These are phyloP conservation scores for Cladophialophora carrionii DNA, from an alignment of 2,329 filamentous ascomycete genomes.

Conservation along the genomic window DNA sequence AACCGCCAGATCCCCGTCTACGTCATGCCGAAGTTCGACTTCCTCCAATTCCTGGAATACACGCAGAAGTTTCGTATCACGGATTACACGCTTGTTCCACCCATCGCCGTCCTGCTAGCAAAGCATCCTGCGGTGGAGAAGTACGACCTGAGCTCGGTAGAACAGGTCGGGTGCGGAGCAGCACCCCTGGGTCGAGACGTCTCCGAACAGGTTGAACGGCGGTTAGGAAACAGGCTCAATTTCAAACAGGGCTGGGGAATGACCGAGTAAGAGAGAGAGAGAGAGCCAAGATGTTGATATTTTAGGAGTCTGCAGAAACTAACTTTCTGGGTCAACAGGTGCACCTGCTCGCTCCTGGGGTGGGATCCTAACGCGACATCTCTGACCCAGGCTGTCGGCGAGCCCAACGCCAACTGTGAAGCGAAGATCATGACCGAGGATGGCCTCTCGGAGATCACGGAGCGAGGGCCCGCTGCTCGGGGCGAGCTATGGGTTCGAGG, in stretches of 20 bases:
- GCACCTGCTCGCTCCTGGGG: constrained; percentile 69
- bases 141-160: constrained; percentile 70
- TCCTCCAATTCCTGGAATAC: constrained; percentile 69
- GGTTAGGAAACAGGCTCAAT: constrained; percentile 58
- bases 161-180: constrained; percentile 65
- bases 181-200: constrained; percentile 68
- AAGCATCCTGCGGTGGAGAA: constrained; percentile 69
- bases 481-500: constrained; percentile 58
- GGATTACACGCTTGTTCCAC: constrained; percentile 69
- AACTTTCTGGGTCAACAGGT: constrained; percentile 38
- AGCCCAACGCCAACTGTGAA: constrained; percentile 69
- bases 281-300: background rate
- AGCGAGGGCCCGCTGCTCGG: constrained; percentile 23
- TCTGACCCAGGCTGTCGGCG: constrained; percentile 62
- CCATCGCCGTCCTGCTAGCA: constrained; percentile 71
- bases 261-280: constrained; percentile 65
- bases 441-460: constrained; percentile 26
- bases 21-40: constrained; percentile 78
- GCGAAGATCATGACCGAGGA: constrained; percentile 64
- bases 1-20: constrained; percentile 68
- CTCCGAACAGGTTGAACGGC: constrained; percentile 60
- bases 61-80: constrained; percentile 72
- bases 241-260: constrained; percentile 81
- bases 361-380: constrained; percentile 62
- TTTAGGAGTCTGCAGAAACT: background rate